Percentiles rank a stretch among this genome's conserved stretches.
These are phyloP conservation scores for Epichloe uncinata DNA, from an alignment of 2,329 filamentous ascomycete species.

Conservation along the genomic window DNA sequence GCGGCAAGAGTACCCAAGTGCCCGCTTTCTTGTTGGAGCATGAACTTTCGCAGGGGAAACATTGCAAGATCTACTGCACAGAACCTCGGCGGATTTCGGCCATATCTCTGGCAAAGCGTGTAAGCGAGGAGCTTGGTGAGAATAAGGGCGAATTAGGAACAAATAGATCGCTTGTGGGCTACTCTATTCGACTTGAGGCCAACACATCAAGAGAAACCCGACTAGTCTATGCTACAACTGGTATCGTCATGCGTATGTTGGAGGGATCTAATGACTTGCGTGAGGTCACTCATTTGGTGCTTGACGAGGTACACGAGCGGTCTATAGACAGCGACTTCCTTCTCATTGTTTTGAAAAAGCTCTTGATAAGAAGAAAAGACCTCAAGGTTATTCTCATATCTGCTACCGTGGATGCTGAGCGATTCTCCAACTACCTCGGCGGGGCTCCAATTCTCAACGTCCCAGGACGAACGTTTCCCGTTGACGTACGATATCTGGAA, in stretches of 20 bases:
- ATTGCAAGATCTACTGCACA: constrained; percentile 90
- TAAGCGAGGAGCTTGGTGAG: constrained; percentile 91
- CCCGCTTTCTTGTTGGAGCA: constrained; percentile 87
- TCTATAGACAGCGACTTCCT: constrained; percentile 96
- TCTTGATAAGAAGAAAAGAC: constrained; percentile 63
- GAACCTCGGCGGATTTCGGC: constrained; percentile 93
- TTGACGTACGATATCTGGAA: constrained; percentile 76
- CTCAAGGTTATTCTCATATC: constrained; percentile 96
- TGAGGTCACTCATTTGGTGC: constrained; percentile 83
- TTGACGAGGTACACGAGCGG: constrained; percentile 96
- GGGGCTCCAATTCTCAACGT: constrained; percentile 80
- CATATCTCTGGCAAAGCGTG: constrained; percentile 81
- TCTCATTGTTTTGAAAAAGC: constrained; percentile 75
- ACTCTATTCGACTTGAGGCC: constrained; percentile 85
- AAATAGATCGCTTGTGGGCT: constrained; percentile 72
- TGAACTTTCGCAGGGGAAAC: constrained; percentile 63
- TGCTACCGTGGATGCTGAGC: constrained; percentile 84
- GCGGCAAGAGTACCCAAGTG: constrained; percentile 95
- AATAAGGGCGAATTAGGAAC: constrained; percentile 71
- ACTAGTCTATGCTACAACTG: constrained; percentile 76
- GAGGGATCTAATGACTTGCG: constrained; percentile 75
- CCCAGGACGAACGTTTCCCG: constrained; percentile 86
- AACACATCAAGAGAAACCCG: constrained; percentile 72
- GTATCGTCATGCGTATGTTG: constrained; percentile 97
- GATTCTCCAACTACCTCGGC: constrained; percentile 79